These are phyloP conservation scores for Sclerotinia borealis DNA, from an alignment of 2,329 filamentous ascomycete species.

Conservation along the genomic window DNA sequence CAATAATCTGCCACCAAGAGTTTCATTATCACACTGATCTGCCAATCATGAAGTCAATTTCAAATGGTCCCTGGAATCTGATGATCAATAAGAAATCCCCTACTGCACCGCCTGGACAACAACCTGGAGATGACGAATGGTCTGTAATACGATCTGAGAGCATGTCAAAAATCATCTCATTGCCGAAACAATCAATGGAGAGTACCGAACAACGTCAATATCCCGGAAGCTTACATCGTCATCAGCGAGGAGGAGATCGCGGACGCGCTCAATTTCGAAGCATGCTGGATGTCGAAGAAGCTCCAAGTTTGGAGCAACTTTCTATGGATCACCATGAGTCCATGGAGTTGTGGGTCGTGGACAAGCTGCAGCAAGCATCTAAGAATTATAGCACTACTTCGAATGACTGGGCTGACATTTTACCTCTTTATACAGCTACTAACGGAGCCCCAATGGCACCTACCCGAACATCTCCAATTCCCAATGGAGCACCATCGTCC, in stretches of 20 bases:
- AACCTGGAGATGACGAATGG: background rate
- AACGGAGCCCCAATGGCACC: conserved; percentile 30
- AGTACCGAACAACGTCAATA: conserved; percentile 14
- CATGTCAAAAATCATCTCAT: background rate
- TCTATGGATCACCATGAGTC: conserved; percentile 22
- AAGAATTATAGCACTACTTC: conserved; percentile 24
- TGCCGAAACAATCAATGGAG: conserved; percentile 12
- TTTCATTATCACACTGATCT: background rate
- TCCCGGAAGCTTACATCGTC: conserved; percentile 26
- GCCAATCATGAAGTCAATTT: background rate
- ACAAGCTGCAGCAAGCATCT: conserved; percentile 23
- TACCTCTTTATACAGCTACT: conserved; percentile 33
- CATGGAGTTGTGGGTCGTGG: conserved; percentile 27
- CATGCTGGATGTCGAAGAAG: conserved; percentile 48
- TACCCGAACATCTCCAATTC: conserved; percentile 26
- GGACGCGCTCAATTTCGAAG: conserved; percentile 40
- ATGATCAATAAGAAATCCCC: background rate
- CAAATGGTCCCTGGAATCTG: conserved; percentile 3
- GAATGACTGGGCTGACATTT: conserved; percentile 32
- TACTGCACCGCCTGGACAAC: background rate
- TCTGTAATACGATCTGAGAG: conserved; percentile 9
- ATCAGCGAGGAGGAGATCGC: conserved; percentile 22
- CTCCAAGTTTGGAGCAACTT: conserved; percentile 34
- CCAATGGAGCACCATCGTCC: conserved; percentile 29
- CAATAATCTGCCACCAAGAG: background rate